phyloP scores from a whole-genome alignment of 345 rosid genomes.

The Sonneratia alba region DNA sequence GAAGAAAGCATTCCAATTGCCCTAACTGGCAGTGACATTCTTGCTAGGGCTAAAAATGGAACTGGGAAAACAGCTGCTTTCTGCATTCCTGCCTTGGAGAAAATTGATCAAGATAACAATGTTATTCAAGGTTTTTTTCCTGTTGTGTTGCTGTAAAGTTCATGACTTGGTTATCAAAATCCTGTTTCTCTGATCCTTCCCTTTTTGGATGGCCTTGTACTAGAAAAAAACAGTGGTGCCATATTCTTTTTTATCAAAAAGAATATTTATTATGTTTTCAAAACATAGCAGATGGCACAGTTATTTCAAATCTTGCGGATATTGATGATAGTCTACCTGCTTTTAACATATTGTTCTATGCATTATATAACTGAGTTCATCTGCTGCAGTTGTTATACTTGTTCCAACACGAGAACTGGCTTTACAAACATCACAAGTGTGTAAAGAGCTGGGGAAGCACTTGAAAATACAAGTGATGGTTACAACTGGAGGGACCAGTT shows the following conservation, averaged over 20 bases:
- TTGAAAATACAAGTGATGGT: conserved; percentile 95
- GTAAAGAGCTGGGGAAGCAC: conserved; percentile 96
- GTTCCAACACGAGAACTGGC: conserved; percentile 99
- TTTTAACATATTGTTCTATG: not conserved
- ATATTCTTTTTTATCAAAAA: too few relatives aligned
- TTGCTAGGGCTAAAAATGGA: conserved; percentile 99
- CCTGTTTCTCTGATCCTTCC: too few relatives aligned
- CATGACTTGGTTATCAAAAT: not conserved
- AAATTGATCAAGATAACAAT: conserved; percentile 88
- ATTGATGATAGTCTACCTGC: not conserved
- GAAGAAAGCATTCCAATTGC: conserved; percentile 99
- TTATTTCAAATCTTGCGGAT: too few relatives aligned
- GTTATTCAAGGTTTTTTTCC: conserved; percentile 77
- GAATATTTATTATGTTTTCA: too few relatives aligned
- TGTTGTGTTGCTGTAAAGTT: not conserved
- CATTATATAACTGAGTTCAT: not conserved
- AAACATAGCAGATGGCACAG: too few relatives aligned
- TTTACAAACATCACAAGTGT: conserved; percentile 97
- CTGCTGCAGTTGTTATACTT: conserved; percentile 66
- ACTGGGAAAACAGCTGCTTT: conserved; percentile 99
- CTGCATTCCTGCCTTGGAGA: conserved; percentile 94
- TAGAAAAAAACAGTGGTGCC: too few relatives aligned
- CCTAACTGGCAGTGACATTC: conserved; percentile 96
- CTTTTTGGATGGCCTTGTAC: too few relatives aligned
- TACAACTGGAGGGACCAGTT: conserved; percentile 98